phyloP scores from a whole-genome alignment of 768 basidiomycete genomes.

The Clavaria fumosa region DNA sequence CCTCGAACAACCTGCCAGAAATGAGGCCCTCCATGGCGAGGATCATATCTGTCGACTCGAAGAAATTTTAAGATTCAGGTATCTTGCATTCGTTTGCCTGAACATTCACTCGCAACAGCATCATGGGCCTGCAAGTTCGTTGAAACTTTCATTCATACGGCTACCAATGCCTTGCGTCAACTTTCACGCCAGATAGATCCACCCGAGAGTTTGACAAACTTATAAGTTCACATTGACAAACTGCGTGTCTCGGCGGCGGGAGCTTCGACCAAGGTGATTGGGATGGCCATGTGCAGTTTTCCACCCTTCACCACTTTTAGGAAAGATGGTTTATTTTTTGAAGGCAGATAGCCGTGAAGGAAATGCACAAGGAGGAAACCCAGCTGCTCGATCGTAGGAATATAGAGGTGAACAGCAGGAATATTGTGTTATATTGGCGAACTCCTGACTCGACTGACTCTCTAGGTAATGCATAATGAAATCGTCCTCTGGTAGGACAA shows the following conservation, averaged over 20 bases:
- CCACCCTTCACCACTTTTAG: too few relatives aligned
- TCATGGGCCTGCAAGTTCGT: not conserved
- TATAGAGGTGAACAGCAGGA: conserved; percentile 15
- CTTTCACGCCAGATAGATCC: conserved; percentile 6
- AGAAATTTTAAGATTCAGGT: conserved; percentile 7
- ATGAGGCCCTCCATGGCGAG: conserved; percentile 11
- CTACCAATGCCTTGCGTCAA: conserved; percentile 9
- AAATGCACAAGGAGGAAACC: conserved; percentile 12
- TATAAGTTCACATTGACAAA: conserved; percentile 14
- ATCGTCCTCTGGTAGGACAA: conserved; percentile 31
- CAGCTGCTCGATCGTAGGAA: conserved; percentile 14
- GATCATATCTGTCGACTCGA: conserved; percentile 9
- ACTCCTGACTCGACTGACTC: not conserved
- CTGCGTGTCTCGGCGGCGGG: conserved; percentile 14
- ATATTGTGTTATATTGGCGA: too few relatives aligned
- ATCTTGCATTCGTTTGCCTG: not conserved
- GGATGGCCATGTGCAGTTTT: conserved; percentile 10
- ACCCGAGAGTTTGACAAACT: conserved; percentile 14
- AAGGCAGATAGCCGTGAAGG: conserved; percentile 19
- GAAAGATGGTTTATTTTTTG: not conserved
- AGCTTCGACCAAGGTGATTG: conserved; percentile 17
- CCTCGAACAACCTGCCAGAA: conserved; percentile 9
- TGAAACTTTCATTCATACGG: conserved; percentile 10
- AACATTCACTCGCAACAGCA: not conserved
- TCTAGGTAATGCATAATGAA: conserved; percentile 26